These are phyloP conservation scores for Coniochaeta pulveracea DNA, from an alignment of 2,329 filamentous ascomycete species.

Conservation along the genomic window DNA sequence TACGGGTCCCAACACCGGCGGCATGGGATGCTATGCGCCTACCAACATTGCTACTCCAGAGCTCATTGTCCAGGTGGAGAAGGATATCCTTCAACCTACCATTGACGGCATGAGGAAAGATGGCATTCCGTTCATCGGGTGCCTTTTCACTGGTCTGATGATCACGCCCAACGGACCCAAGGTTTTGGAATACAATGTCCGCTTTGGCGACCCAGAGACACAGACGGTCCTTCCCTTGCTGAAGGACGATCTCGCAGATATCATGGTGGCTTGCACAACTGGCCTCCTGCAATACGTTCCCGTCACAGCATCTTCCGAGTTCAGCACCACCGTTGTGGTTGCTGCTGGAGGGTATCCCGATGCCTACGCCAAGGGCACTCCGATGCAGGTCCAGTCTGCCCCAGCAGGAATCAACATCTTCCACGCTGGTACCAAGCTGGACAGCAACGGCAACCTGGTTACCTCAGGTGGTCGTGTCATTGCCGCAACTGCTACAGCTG, in stretches of 20 bases:
- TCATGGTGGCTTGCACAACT: conserved; percentile 77
- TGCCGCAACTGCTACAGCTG: conserved; percentile 68
- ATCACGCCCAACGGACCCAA: conserved; percentile 72
- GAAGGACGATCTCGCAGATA: conserved; percentile 74
- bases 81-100: conserved; percentile 77
- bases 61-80: conserved; percentile 68
- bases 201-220: conserved; percentile 86
- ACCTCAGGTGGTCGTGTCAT: conserved; percentile 88
- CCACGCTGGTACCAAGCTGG: conserved; percentile 76
- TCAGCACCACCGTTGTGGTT: conserved; percentile 86
- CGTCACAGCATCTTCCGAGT: conserved; percentile 56
- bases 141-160: conserved; percentile 88
- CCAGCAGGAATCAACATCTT: conserved; percentile 60
- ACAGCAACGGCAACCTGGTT: conserved; percentile 47
- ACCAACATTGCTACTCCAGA: conserved; percentile 67
- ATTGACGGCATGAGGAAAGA: conserved; percentile 81
- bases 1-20: conserved; percentile 84
- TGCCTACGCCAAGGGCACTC: conserved; percentile 68
- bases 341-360: conserved; percentile 87
- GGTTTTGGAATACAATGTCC: conserved; percentile 85
- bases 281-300: conserved; percentile 60
- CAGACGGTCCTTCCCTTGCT: conserved; percentile 77
- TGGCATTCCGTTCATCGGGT: conserved; percentile 59
- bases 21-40: conserved; percentile 96
- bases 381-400: conserved; percentile 36